Percentiles rank a stretch among this genome's conserved stretches.
Evolutionary conservation across 192 early-diverging fungal genomes (phyloP).

Genomic region (Podila horticola): DNA sequence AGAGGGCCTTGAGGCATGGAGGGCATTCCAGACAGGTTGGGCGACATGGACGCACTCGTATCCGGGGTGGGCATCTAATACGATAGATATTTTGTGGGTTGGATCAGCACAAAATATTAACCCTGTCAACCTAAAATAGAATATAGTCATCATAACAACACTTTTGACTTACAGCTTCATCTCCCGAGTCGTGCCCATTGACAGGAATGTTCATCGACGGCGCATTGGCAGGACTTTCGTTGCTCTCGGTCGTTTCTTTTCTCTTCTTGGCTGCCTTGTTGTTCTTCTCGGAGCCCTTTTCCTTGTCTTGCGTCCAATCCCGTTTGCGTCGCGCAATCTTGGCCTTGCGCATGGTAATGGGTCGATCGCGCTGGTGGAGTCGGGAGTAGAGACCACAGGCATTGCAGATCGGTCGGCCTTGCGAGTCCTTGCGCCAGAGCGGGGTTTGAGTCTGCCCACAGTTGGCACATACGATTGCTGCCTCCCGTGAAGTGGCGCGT

Average conservation of each 20-base stretch:
- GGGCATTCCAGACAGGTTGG: conserved; percentile 8
- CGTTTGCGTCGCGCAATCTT: conserved; percentile 63
- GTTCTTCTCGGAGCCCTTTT: conserved; percentile 9
- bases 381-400: conserved; percentile 77
- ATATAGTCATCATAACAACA: background rate
- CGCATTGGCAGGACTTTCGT: background rate
- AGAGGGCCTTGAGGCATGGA: conserved; percentile 22
- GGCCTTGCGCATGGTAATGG: conserved; percentile 64
- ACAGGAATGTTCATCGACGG: conserved; percentile 51
- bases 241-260: background rate
- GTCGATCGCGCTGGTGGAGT: conserved; percentile 63
- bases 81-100: background rate
- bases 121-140: no score
- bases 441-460: conserved; percentile 84
- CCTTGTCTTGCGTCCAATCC: conserved; percentile 39
- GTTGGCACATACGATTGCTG: conserved; percentile 66
- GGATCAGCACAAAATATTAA: background rate
- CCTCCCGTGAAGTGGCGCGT: no score
- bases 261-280: background rate
- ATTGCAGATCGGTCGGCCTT: conserved; percentile 82
- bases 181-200: conserved; percentile 24
- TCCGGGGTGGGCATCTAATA: conserved; percentile 21
- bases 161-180: background rate
- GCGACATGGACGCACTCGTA: conserved; percentile 30
- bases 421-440: conserved; percentile 82